phyloP scores from a whole-genome alignment of 208 protist genomes.

The Phytomonas francai region DNA sequence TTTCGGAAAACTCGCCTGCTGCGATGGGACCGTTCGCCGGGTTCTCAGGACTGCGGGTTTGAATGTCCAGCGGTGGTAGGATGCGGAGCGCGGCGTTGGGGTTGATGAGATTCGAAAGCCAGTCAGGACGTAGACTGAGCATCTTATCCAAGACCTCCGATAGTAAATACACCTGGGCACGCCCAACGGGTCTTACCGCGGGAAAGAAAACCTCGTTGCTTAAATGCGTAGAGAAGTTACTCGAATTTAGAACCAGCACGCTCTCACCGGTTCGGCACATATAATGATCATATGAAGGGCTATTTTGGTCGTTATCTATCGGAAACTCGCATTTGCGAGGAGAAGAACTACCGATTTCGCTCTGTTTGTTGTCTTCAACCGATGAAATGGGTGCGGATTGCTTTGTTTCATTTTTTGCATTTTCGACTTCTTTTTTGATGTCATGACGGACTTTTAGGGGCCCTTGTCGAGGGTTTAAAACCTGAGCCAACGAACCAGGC shows the following conservation, averaged over 20 bases:
- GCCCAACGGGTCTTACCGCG: conserved; percentile 38
- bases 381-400: background rate
- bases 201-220: conserved; percentile 40
- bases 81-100: conserved; percentile 48
- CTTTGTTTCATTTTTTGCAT: background rate
- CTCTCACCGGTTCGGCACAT: background rate
- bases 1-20: background rate
- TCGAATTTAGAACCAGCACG: background rate
- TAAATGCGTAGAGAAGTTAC: background rate
- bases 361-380: too few relatives aligned
- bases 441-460: background rate
- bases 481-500: too few relatives aligned
- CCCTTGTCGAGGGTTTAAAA: background rate
- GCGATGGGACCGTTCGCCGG: background rate
- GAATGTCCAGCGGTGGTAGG: conserved; percentile 17
- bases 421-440: background rate
- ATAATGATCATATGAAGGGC: background rate
- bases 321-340: too few relatives aligned
- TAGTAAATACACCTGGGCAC: conserved; percentile 81
- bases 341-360: too few relatives aligned
- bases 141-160: conserved; percentile 76
- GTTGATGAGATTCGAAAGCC: conserved; percentile 49
- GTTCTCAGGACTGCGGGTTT: conserved; percentile 6
- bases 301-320: background rate
- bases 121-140: conserved; percentile 36